Evolutionary conservation across 1,284 basidiomycete species (phyloP), one percentile per base, ranked within the genome.

Genomic region (Tetrapyrgos nigripes): DNA sequence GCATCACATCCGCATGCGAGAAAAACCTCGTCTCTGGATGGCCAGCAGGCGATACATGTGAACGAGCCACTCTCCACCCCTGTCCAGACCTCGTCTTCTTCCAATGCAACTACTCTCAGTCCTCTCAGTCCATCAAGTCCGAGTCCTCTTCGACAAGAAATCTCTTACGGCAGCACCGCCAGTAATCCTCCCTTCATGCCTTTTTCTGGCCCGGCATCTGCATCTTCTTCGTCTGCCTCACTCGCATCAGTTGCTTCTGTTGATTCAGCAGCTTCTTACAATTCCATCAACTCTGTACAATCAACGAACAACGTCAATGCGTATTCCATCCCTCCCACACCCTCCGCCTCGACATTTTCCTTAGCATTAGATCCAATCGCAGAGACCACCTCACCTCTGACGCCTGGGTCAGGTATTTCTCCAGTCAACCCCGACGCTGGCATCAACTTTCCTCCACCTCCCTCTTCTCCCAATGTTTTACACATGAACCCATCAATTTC

Each of bases 1-100:
- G 75, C 83, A 2, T 80, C 84, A 40, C 91, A 93, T 66, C 91
- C 91, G 0, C 91, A 93, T 63, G 91, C 88, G 0, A 84, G 91
- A 40, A 93, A 93, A 70, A 78, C 84, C 26, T 92, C 89, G 17
- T 72, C 91, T 3, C 58, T 86, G 14, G 88, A 89, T 63, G 83
- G 81, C 2, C 80, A 83, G 26, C 65, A 29, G 71, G 73, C 47
- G 58, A 72, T 13, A 63, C 70, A 24, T 68, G 66, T 26, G 14
- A 50, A 47, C 21, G 14, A 35, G 37, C 43, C 50, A 6, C 33
- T 47, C n/a, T 37, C 37, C 9, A 48, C 21, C 29, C 37, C 44
- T 31, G 14, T 26, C 50, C 14, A n/a, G 17, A 46, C 50, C 28
- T 37, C 50, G 43, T 19, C 17, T n/a, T n/a, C n/a, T 45, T 23